A percentile compares a stretch with the other conserved stretches of the same genome.
Conservation (phyloP, 2,329 filamentous ascomycete species). For the Sarocladium oryzae region DNA sequence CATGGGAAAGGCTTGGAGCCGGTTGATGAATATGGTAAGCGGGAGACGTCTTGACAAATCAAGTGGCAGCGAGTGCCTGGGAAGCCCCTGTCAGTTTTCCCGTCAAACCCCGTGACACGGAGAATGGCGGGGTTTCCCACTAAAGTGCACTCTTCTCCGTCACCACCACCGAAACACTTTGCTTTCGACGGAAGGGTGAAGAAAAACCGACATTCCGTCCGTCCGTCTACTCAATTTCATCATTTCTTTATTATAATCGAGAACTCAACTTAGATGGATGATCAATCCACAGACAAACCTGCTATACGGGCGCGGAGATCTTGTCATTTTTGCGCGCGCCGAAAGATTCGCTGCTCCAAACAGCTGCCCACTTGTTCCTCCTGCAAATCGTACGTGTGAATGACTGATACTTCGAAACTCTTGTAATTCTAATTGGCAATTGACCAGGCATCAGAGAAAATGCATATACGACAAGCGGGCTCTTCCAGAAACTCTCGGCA, state of each 20-base stretch:
- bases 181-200: background rate
- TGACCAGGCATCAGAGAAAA: conserved; percentile 1
- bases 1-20: background rate
- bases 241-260: background rate
- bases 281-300: background rate
- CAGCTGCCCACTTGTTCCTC: conserved; percentile 7
- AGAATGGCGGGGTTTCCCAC: background rate
- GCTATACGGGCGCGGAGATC: background rate
- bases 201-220: background rate
- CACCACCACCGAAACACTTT: background rate
- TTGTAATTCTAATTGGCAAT: background rate
- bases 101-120: background rate
- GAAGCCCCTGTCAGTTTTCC: background rate
- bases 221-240: background rate
- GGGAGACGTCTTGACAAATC: background rate
- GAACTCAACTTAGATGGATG: background rate
- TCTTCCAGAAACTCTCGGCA: background rate
- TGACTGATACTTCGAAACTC: background rate
- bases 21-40: background rate
- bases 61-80: background rate
- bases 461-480: conserved; percentile 5
- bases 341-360: conserved; percentile 10
- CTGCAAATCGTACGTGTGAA: conserved; percentile 9
- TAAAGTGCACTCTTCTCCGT: background rate
- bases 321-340: conserved; percentile 6